A percentile compares a stretch with the other conserved stretches of the same genome.
phyloP scores from a whole-genome alignment of 257 asterid species.

The Coffea canephora region DNA sequence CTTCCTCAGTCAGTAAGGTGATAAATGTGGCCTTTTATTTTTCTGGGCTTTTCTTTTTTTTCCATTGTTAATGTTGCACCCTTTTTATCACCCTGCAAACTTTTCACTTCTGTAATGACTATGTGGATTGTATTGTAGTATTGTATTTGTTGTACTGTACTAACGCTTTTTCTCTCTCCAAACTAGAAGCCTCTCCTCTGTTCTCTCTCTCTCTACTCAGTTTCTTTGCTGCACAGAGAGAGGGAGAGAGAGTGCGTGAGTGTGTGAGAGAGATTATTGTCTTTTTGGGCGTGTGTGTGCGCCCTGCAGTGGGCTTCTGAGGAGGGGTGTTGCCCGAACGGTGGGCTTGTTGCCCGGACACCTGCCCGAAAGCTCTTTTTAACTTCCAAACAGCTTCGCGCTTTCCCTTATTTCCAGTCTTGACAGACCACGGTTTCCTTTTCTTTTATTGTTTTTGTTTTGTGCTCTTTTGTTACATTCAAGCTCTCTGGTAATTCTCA shows the following conservation, averaged over 20 bases:
- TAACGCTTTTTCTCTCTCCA: slow-evolving; percentile 32
- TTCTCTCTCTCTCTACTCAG: slow-evolving; percentile 32
- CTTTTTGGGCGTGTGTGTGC: slow-evolving; percentile 55
- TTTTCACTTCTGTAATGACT: slow-evolving; percentile 41
- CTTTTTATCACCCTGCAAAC: slow-evolving; percentile 42
- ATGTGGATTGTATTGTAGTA: slow-evolving; percentile 17
- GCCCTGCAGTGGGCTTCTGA: slow-evolving; percentile 34
- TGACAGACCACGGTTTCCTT: slow-evolving; percentile 16
- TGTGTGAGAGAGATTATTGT: slow-evolving; percentile 24
- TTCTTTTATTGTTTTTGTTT: background rate
- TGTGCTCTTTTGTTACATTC: background rate
- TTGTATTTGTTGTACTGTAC: slow-evolving; percentile 1
- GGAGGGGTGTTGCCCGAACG: slow-evolving; percentile 62
- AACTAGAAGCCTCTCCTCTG: slow-evolving; percentile 18
- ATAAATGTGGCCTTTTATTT: slow-evolving; percentile 8
- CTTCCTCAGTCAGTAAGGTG: background rate
- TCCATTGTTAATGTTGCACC: slow-evolving; percentile 24
- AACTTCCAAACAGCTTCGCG: slow-evolving; percentile 55
- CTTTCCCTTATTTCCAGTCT: slow-evolving; percentile 46
- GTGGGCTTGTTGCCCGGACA: slow-evolving; percentile 42
- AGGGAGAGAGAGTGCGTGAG: slow-evolving; percentile 32
- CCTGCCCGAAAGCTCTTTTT: slow-evolving; percentile 46
- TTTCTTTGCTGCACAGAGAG: slow-evolving; percentile 19
- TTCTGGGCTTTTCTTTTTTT: slow-evolving; percentile 18
- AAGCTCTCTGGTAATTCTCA: background rate